These are phyloP conservation scores for Ascoidea rubescens DNA, from an alignment of 805 yeast genomes.

Conservation along the genomic window DNA sequence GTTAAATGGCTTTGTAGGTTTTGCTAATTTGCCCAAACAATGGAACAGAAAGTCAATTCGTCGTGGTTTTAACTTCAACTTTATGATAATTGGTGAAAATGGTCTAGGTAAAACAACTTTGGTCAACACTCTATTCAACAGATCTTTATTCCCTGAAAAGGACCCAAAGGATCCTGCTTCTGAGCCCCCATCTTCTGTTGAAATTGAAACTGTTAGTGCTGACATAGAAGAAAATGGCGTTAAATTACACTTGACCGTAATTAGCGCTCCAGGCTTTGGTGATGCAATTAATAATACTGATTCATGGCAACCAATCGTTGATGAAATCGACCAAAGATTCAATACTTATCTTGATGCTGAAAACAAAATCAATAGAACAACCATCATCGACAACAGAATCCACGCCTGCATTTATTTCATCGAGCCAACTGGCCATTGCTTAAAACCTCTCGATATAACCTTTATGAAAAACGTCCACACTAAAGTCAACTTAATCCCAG, in stretches of 20 bases:
- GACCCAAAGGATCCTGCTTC: slow-evolving; percentile 25
- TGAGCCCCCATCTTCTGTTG: slow-evolving; percentile 32
- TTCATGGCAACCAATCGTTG: slow-evolving; percentile 83
- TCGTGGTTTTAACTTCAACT: slow-evolving; percentile 78
- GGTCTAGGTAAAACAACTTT: slow-evolving; percentile 92
- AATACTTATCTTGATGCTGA: slow-evolving; percentile 85
- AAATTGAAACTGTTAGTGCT: slow-evolving; percentile 45
- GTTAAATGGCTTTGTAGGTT: slow-evolving; percentile 87
- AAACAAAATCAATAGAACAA: slow-evolving; percentile 63
- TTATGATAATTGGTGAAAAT: slow-evolving; percentile 82
- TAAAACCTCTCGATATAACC: slow-evolving; percentile 76
- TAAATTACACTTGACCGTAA: slow-evolving; percentile 65
- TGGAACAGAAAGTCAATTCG: slow-evolving; percentile 93
- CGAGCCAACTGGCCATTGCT: slow-evolving; percentile 81
- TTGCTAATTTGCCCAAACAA: slow-evolving; percentile 94
- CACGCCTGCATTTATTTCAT: slow-evolving; percentile 90
- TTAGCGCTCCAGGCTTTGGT: slow-evolving; percentile 92
- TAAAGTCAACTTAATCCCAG: slow-evolving; percentile 87
- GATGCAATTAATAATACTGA: slow-evolving; percentile 70
- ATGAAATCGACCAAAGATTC: slow-evolving; percentile 75
- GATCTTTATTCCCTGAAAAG: slow-evolving; percentile 35
- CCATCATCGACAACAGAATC: slow-evolving; percentile 66
- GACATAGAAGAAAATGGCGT: slow-evolving; percentile 92
- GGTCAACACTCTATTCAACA: slow-evolving; percentile 78
- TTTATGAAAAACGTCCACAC: slow-evolving; percentile 81